These are phyloP conservation scores for Talaromyces trachyspermus DNA, from an alignment of 495 filamentous ascomycete genomes.

Conservation along the genomic window DNA sequence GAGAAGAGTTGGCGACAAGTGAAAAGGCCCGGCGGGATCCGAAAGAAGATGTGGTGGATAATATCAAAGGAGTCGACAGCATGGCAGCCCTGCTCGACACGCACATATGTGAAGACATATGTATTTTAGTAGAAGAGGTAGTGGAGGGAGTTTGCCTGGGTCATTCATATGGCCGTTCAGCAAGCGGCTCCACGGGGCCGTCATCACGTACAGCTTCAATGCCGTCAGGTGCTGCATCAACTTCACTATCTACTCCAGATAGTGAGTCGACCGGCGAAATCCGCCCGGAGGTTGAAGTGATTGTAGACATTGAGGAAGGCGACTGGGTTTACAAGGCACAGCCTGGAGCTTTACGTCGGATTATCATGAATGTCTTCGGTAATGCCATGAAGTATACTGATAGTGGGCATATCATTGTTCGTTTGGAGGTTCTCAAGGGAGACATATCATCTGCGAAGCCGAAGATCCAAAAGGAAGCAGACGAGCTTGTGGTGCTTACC, in stretches of 20 bases:
- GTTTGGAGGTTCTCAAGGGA: constrained; percentile 35
- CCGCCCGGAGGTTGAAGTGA: constrained; percentile 41
- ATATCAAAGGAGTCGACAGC: constrained; percentile 24
- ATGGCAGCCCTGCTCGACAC: constrained; percentile 36
- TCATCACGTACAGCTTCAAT: neutral
- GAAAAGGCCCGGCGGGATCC: constrained; percentile 18
- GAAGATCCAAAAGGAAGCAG: constrained; percentile 19
- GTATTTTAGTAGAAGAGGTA: constrained; percentile 41
- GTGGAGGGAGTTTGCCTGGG: constrained; percentile 49
- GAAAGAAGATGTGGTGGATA: constrained; percentile 19
- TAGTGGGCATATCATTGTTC: constrained; percentile 57
- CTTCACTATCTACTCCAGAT: constrained; percentile 7
- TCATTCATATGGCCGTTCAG: constrained; percentile 29
- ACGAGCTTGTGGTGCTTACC: constrained; percentile 40
- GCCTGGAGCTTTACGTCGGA: constrained; percentile 62
- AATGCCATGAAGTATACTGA: constrained; percentile 78
- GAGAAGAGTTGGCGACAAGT: constrained; percentile 38
- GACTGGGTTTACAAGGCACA: constrained; percentile 60
- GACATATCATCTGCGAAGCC: neutral
- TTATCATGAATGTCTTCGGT: constrained; percentile 77
- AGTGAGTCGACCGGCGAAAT: constrained; percentile 5
- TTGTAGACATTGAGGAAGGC: constrained; percentile 55
- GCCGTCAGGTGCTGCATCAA: constrained; percentile 1
- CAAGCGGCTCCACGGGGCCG: constrained; percentile 3
- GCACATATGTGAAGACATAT: constrained; percentile 36